Evolutionary conservation across 1,139 yeast genomes (phyloP).

Genomic region (Blastobotrys raffinosifermentans): DNA sequence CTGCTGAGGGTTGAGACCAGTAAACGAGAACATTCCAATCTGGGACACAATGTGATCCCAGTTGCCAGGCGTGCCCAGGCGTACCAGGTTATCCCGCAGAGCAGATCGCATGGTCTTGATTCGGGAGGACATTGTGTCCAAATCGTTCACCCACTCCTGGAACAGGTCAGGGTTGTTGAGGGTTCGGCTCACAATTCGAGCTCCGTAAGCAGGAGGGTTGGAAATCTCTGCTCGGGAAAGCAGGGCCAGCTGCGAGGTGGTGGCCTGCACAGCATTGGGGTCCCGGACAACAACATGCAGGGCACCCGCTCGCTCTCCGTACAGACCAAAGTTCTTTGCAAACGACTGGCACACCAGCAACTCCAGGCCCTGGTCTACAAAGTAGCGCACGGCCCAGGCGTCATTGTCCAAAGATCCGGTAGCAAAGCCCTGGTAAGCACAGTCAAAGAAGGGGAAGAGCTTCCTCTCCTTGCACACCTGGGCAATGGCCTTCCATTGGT

Average conservation of each 20-base stretch:
- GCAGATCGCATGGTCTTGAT: slow-evolving; percentile 62
- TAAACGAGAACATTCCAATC: slow-evolving; percentile 95
- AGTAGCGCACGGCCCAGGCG: slow-evolving; percentile 44
- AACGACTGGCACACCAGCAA: slow-evolving; percentile 81
- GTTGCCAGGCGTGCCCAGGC: slow-evolving; percentile 52
- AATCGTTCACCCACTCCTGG: slow-evolving; percentile 72
- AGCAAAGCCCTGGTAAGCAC: slow-evolving; percentile 93
- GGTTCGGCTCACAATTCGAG: slow-evolving; percentile 76
- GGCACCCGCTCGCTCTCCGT: slow-evolving; percentile 96
- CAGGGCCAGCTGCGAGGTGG: slow-evolving; percentile 74
- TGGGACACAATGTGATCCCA: slow-evolving; percentile 88
- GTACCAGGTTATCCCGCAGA: slow-evolving; percentile 46
- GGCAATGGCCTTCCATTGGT: slow-evolving; percentile 73
- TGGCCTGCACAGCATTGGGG: slow-evolving; percentile 32
- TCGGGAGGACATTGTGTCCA: slow-evolving; percentile 69
- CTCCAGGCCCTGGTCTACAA: slow-evolving; percentile 41
- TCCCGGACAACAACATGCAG: slow-evolving; percentile 47
- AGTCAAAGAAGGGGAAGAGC: slow-evolving; percentile 74
- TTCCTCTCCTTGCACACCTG: slow-evolving; percentile 50
- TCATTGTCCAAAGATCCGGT: slow-evolving; percentile 57
- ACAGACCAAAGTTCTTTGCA: slow-evolving; percentile 95
- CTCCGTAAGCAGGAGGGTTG: slow-evolving; percentile 92
- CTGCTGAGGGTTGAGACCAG: slow-evolving; percentile 70
- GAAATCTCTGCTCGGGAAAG: slow-evolving; percentile 85
- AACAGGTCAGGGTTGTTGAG: slow-evolving; percentile 57